Evolutionary conservation across 23 red algal species (phyloP).

Genomic region (Gracilaria gracilis): DNA sequence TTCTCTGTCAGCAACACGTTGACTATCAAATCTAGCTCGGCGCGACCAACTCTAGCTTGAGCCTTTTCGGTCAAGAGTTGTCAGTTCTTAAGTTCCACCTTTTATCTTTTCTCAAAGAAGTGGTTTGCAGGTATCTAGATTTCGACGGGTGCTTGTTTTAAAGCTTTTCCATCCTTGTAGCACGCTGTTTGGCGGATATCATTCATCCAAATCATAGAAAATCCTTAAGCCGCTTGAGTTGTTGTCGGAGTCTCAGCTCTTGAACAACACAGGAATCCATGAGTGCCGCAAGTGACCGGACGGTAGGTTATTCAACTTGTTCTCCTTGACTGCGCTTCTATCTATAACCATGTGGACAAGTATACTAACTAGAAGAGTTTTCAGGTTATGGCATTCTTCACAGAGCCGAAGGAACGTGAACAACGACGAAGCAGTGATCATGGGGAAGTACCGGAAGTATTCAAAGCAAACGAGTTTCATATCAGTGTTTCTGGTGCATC

Average conservation of each 20-base stretch:
- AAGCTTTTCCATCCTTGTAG: too few relatives aligned
- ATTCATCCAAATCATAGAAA: too few relatives aligned
- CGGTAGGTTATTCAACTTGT: background rate
- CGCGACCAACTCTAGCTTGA: too few relatives aligned
- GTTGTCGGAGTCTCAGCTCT: too few relatives aligned
- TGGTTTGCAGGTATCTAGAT: too few relatives aligned
- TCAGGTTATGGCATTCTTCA: conserved; percentile 7
- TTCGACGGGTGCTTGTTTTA: too few relatives aligned
- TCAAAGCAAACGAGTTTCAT: conserved; percentile 33
- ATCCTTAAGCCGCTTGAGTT: too few relatives aligned
- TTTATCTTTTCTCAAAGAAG: too few relatives aligned
- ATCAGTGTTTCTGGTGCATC: conserved; percentile 33
- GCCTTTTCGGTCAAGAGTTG: background rate
- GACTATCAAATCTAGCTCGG: too few relatives aligned
- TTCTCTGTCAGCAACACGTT: background rate
- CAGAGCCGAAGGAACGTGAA: background rate
- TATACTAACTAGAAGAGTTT: background rate
- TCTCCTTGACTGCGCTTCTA: background rate
- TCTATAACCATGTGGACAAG: background rate
- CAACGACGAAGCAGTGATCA: conserved; percentile 7
- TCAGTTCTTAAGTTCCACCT: too few relatives aligned
- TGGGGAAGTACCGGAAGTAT: conserved; percentile 52
- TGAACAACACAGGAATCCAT: background rate
- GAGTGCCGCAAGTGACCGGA: background rate
- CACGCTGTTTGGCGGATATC: too few relatives aligned